phyloP scores from a whole-genome alignment of 2,329 filamentous ascomycete genomes.

The Phoma sp. region DNA sequence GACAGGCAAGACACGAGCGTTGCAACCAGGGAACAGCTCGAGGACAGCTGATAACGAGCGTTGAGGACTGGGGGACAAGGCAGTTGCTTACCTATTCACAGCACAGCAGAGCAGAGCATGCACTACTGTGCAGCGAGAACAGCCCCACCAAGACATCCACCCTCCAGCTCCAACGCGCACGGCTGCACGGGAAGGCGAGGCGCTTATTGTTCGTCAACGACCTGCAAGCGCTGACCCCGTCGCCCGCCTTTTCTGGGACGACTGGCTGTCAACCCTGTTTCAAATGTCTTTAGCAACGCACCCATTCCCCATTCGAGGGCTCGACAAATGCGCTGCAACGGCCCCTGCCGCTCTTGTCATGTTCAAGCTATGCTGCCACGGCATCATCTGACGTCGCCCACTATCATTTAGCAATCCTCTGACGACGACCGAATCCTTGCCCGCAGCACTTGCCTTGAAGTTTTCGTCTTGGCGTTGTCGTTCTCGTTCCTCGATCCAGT shows the following conservation, averaged over 20 bases:
- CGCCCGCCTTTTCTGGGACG: constrained; percentile 29
- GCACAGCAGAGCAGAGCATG: neutral
- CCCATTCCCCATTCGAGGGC: constrained; percentile 1
- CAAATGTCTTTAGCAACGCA: constrained; percentile 8
- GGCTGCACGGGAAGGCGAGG: constrained; percentile 14
- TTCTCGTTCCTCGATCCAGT: neutral
- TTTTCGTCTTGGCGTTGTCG: neutral
- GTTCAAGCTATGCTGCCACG: constrained; percentile 1
- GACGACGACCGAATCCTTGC: neutral
- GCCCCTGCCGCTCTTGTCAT: neutral
- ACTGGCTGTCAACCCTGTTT: constrained; percentile 17
- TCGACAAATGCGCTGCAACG: constrained; percentile 3
- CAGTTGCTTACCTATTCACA: neutral
- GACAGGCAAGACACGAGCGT: constrained; percentile 7
- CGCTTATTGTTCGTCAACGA: constrained; percentile 4
- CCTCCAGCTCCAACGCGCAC: too few species aligned
- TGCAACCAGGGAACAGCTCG: neutral
- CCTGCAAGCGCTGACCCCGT: constrained; percentile 39
- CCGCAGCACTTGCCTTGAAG: neutral
- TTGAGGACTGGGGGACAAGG: constrained; percentile 1
- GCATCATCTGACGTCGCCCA: constrained; percentile 7
- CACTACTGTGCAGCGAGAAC: constrained; percentile 24
- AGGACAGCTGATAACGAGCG: constrained; percentile 11
- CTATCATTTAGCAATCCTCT: neutral
- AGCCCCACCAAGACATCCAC: constrained; percentile 12